Evolutionary conservation across 164 flowering plant genomes (phyloP).

Genomic region (grape (Vitis vinifera)): ASM3070453v1 NC_081805.1:7300001-7300500

Average conservation of each 20-base stretch:
- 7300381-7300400: slow-evolving; percentile 14
- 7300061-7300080: too few relatives aligned
- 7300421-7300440: slow-evolving; percentile 7
- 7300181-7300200: background rate
- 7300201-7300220: slow-evolving; percentile 8
- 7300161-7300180: background rate
- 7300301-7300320: slow-evolving; percentile 6
- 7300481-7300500: background rate
- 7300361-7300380: slow-evolving; percentile 2
- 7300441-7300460: background rate
- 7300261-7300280: slow-evolving; percentile 46
- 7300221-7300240: slow-evolving; percentile 45
- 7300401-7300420: slow-evolving; percentile 13
- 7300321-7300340: background rate
- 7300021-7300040: too few relatives aligned
- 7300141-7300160: background rate
- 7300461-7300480: background rate
- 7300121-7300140: background rate
- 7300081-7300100: background rate
- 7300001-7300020: too few relatives aligned
- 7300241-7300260: slow-evolving; percentile 45
- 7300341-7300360: background rate
- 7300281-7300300: slow-evolving; percentile 13
- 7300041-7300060: too few relatives aligned
- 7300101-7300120: background rate